Conservation (phyloP, 352 stramenopile genomes). For the Phytopythium chamaehyphon region DNA sequence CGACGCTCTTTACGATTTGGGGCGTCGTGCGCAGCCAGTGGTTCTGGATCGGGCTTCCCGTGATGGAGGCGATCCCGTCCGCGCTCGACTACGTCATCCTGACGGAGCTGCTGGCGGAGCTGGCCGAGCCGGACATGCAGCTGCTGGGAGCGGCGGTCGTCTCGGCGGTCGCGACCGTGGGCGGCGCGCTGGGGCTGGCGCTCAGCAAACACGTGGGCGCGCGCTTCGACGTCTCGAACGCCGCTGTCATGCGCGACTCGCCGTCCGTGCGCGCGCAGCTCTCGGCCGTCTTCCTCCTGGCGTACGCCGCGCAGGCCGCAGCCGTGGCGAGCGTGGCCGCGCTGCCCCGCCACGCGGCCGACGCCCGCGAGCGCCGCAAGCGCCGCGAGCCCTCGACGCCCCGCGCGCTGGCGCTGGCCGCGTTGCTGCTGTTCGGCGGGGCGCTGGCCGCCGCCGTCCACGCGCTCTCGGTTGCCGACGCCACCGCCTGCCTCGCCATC, state of each 20-base stretch:
- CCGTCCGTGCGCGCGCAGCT: constrained; percentile 32
- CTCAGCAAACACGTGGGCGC: constrained; percentile 62
- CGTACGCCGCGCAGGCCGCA: constrained; percentile 45
- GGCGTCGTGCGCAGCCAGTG: constrained; percentile 57
- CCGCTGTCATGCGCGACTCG: constrained; percentile 48
- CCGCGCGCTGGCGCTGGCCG: constrained; percentile 11
- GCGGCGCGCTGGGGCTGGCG: constrained; percentile 31
- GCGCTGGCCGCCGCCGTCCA: constrained; percentile 32
- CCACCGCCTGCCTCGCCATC: constrained; percentile 42
- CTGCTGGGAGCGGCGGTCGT: constrained; percentile 33
- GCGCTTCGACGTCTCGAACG: constrained; percentile 44
- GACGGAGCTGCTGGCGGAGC: constrained; percentile 39
- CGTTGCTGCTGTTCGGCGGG: constrained; percentile 16
- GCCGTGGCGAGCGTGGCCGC: constrained; percentile 41
- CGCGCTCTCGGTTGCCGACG: constrained; percentile 43
- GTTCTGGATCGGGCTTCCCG: constrained; percentile 59
- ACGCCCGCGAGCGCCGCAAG: constrained; percentile 22
- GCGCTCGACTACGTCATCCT: constrained; percentile 52
- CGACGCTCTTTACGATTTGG: constrained; percentile 56
- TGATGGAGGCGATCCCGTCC: constrained; percentile 51
- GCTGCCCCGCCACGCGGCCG: constrained; percentile 32
- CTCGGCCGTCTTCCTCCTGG: constrained; percentile 45
- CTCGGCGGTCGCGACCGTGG: constrained; percentile 44
- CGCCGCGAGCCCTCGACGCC: constrained; percentile 20
- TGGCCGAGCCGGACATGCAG: constrained; percentile 35